A percentile compares a stretch with the other conserved stretches of the same genome.
Conservation (phyloP, 176 grass and related monocot species). For the Poa pratensis region DNA sequence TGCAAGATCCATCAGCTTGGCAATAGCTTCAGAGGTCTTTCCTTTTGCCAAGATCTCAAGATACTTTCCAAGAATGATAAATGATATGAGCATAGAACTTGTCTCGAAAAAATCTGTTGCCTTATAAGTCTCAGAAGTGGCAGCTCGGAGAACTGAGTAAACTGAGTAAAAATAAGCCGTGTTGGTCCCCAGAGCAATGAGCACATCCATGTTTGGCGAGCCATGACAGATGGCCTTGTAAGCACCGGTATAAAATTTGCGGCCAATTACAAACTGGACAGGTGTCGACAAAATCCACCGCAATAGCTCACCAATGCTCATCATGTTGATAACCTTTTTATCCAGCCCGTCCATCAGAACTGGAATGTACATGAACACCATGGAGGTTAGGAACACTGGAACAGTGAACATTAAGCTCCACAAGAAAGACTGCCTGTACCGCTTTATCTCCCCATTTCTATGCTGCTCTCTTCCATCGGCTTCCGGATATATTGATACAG, state of each 20-base stretch:
- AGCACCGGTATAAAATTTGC: constrained; percentile 82
- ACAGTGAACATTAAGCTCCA: constrained; percentile 91
- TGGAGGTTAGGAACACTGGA: constrained; percentile 91
- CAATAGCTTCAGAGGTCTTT: constrained; percentile 94
- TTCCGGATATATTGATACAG: constrained; percentile 80
- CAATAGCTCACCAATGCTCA: constrained; percentile 76
- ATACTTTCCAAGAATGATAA: constrained; percentile 95
- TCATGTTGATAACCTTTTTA: constrained; percentile 84
- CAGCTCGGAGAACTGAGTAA: constrained; percentile 77
- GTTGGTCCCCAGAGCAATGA: constrained; percentile 96
- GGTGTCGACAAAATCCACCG: constrained; percentile 91
- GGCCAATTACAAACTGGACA: constrained; percentile 90
- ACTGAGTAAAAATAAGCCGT: constrained; percentile 89
- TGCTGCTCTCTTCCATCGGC: constrained; percentile 72
- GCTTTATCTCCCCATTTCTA: constrained; percentile 73
- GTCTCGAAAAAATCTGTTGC: constrained; percentile 98
- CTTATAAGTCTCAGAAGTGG: constrained; percentile 66
- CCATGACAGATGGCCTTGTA: constrained; percentile 78
- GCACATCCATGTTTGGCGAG: constrained; percentile 97
- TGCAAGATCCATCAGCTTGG: constrained; percentile 94
- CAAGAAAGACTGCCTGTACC: constrained; percentile 75
- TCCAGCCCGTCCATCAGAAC: constrained; percentile 62
- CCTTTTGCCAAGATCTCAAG: constrained; percentile 98
- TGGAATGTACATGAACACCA: constrained; percentile 98
- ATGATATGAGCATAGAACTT: constrained; percentile 97